phyloP scores from a whole-genome alignment of 306 rosid genomes.

The Cucumis hystrix region DNA sequence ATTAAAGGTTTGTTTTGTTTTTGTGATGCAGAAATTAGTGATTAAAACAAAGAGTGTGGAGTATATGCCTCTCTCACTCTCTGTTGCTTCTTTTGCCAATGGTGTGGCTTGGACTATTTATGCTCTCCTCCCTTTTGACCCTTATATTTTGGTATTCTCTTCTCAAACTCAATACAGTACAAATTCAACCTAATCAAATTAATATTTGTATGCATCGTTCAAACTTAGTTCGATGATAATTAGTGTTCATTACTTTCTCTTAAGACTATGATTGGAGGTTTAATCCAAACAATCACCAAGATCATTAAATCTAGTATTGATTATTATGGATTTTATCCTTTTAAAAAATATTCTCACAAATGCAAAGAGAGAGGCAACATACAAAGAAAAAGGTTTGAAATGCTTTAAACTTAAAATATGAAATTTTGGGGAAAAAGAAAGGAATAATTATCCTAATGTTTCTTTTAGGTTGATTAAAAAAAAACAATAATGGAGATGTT shows the following conservation, averaged over 20 bases:
- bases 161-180: not conserved
- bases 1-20: not conserved
- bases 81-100: conserved; percentile 57
- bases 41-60: conserved; percentile 73
- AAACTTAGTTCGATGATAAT: too few relatives aligned
- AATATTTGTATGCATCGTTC: too few relatives aligned
- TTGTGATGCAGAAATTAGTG: conserved; percentile 57
- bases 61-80: conserved; percentile 71
- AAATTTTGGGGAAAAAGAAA: not conserved
- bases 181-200: not conserved
- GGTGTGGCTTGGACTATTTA: conserved; percentile 73
- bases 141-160: conserved; percentile 41
- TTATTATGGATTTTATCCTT: not conserved
- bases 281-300: too few relatives aligned
- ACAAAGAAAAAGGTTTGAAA: not conserved
- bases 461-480: not conserved
- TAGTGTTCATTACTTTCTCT: too few relatives aligned
- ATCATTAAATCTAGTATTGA: too few relatives aligned
- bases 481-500: not conserved
- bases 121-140: conserved; percentile 66
- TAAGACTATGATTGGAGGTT: too few relatives aligned
- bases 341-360: not conserved
- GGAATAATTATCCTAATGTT: not conserved
- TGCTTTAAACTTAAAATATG: not conserved
- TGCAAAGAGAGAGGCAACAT: not conserved